phyloP scores from a whole-genome alignment of 345 rosid species.

The Camelina neglecta region DNA sequence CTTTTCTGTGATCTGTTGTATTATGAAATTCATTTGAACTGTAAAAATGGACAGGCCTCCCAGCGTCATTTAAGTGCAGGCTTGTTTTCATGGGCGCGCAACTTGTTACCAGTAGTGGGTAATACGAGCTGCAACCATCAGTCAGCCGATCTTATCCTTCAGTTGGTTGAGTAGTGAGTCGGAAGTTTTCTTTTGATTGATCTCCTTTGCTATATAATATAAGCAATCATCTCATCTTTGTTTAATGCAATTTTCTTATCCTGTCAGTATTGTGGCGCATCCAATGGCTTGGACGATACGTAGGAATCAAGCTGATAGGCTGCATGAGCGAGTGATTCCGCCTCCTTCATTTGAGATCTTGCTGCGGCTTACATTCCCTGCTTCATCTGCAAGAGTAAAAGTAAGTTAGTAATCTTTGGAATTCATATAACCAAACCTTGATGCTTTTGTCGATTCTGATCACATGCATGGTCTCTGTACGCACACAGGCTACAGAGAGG shows the following conservation, averaged over 20 bases:
- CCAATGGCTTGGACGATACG: slow-evolving; percentile 58
- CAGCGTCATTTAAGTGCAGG: slow-evolving; percentile 62
- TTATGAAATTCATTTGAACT: slow-evolving; percentile 11
- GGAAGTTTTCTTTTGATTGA: background rate
- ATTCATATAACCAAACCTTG: slow-evolving; percentile 15
- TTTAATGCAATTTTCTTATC: slow-evolving; percentile 13
- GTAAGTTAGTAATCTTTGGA: slow-evolving; percentile 31
- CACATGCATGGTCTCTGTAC: slow-evolving; percentile 3
- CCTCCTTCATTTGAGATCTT: slow-evolving; percentile 58
- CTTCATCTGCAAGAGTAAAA: slow-evolving; percentile 62
- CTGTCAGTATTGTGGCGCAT: slow-evolving; percentile 60
- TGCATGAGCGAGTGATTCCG: slow-evolving; percentile 57
- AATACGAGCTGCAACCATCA: slow-evolving; percentile 55
- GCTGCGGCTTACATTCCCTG: slow-evolving; percentile 38
- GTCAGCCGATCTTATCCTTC: slow-evolving; percentile 67
- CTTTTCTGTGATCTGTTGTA: background rate
- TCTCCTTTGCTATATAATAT: slow-evolving; percentile 3
- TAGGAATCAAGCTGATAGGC: slow-evolving; percentile 54
- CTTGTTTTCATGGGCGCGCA: slow-evolving; percentile 57
- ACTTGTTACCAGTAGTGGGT: slow-evolving; percentile 53
- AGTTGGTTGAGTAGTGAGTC: slow-evolving; percentile 50
- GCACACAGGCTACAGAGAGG: slow-evolving; percentile 65
- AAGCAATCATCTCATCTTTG: background rate
- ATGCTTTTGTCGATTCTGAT: background rate
- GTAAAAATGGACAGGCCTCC: slow-evolving; percentile 48